A percentile compares a stretch with the other conserved stretches of the same genome.
phyloP scores from a whole-genome alignment of 2,329 filamentous ascomycete genomes.

The Elsinoe ampelina region DNA sequence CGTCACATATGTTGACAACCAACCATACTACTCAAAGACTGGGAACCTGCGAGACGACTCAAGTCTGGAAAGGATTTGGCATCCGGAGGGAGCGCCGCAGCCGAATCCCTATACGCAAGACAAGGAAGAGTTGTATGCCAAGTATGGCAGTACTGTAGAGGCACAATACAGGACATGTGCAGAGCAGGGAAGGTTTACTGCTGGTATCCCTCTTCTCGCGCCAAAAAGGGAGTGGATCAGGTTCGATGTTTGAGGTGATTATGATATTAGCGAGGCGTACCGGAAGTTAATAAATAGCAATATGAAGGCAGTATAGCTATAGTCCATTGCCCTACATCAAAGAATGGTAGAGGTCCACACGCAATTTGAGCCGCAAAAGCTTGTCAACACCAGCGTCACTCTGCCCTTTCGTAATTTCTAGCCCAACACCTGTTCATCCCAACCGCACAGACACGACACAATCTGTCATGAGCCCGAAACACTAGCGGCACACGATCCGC shows the following conservation, averaged over 20 bases:
- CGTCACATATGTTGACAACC: slow-evolving; percentile 48
- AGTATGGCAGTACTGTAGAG: slow-evolving; percentile 43
- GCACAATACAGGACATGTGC: slow-evolving; percentile 56
- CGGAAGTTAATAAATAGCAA: neutral
- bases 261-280: neutral
- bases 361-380: slow-evolving; percentile 11
- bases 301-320: neutral
- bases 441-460: slow-evolving; percentile 1
- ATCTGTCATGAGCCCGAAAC: slow-evolving; percentile 12
- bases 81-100: slow-evolving; percentile 57
- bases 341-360: neutral
- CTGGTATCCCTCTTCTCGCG: slow-evolving; percentile 67
- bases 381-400: neutral
- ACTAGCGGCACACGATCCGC: slow-evolving; percentile 4
- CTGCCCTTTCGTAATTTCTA: slow-evolving; percentile 5
- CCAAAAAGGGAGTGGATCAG: slow-evolving; percentile 65
- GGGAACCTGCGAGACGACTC: slow-evolving; percentile 44
- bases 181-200: slow-evolving; percentile 57
- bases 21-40: slow-evolving; percentile 35
- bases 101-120: slow-evolving; percentile 50
- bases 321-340: neutral
- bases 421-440: slow-evolving; percentile 11
- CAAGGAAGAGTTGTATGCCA: slow-evolving; percentile 46
- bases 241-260: slow-evolving; percentile 5
- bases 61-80: slow-evolving; percentile 58